Conservation (phyloP, 768 basidiomycete genomes). For the Agrocybe praecox region DNA sequence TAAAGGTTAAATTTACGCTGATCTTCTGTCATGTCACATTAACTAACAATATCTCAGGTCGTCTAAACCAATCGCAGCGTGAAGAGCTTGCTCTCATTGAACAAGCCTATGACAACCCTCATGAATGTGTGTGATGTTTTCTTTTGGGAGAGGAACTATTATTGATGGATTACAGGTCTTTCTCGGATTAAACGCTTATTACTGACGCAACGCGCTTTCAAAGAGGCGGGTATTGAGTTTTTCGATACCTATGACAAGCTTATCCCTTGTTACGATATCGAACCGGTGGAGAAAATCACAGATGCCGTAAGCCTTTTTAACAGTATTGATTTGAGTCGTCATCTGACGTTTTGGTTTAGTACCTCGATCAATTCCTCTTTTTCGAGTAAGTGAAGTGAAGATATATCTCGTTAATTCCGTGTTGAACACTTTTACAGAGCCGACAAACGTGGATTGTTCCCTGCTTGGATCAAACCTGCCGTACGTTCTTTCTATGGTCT, state of each 20-base stretch:
- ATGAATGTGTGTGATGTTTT: conserved; percentile 74
- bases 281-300: conserved; percentile 99
- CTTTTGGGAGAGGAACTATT: background rate
- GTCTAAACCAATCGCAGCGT: conserved; percentile 96
- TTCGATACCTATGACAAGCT: conserved; percentile 98
- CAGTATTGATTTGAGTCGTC: background rate
- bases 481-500: conserved; percentile 32
- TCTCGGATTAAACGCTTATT: conserved; percentile 98
- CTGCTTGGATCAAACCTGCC: conserved; percentile 98
- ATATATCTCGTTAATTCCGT: background rate
- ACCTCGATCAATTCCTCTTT: conserved; percentile 97
- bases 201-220: conserved; percentile 97
- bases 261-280: conserved; percentile 98
- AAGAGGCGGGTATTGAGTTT: conserved; percentile 96
- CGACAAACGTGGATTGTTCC: conserved; percentile 97
- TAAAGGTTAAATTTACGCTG: conserved; percentile 52
- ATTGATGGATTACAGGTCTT: conserved; percentile 48
- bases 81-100: conserved; percentile 98
- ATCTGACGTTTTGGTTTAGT: conserved; percentile 43
- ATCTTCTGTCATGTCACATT: background rate
- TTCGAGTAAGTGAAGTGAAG: conserved; percentile 67
- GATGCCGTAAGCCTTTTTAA: conserved; percentile 69
- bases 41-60: conserved; percentile 37
- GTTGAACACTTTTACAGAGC: conserved; percentile 45
- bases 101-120: conserved; percentile 99